Conservation (phyloP, 1,139 yeast genomes). For the Ogataea hybrid region DNA sequence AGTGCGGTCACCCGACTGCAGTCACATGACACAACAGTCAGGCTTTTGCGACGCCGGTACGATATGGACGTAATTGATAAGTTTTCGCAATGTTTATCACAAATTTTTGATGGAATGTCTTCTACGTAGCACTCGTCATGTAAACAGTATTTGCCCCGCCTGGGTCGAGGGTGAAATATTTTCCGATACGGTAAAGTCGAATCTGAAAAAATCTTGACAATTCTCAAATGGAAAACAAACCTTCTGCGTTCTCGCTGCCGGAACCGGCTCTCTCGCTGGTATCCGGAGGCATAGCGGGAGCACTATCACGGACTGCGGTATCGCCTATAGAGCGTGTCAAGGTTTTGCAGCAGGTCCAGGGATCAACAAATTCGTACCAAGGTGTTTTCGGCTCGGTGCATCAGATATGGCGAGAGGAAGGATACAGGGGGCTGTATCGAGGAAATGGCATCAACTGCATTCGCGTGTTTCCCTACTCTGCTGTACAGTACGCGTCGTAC, state of each 20-base stretch:
- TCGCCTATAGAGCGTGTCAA: constrained; percentile 96
- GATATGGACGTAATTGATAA: not conserved
- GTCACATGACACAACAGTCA: not conserved
- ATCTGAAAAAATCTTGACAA: not conserved
- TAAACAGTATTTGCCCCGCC: constrained; percentile 35
- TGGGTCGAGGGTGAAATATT: not conserved
- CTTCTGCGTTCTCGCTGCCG: not conserved
- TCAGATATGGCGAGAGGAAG: constrained; percentile 87
- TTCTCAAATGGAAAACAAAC: not conserved
- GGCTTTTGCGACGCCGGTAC: not conserved
- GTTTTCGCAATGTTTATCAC: no score
- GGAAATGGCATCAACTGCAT: constrained; percentile 91
- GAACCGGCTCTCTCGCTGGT: constrained; percentile 49
- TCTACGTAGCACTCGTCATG: constrained; percentile 1
- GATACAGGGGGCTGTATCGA: constrained; percentile 81
- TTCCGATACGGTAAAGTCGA: not conserved
- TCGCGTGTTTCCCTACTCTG: constrained; percentile 89
- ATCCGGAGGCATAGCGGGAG: constrained; percentile 87
- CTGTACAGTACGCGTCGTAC: constrained; percentile 89
- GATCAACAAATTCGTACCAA: constrained; percentile 41
- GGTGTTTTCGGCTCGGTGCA: constrained; percentile 76
- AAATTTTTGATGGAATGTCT: no score
- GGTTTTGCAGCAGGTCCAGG: constrained; percentile 86
- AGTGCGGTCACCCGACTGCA: not conserved
- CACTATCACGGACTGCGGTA: constrained; percentile 87